These are phyloP conservation scores for Crucihimalaya himalaica DNA, from an alignment of 345 rosid genomes.

Conservation along the genomic window DNA sequence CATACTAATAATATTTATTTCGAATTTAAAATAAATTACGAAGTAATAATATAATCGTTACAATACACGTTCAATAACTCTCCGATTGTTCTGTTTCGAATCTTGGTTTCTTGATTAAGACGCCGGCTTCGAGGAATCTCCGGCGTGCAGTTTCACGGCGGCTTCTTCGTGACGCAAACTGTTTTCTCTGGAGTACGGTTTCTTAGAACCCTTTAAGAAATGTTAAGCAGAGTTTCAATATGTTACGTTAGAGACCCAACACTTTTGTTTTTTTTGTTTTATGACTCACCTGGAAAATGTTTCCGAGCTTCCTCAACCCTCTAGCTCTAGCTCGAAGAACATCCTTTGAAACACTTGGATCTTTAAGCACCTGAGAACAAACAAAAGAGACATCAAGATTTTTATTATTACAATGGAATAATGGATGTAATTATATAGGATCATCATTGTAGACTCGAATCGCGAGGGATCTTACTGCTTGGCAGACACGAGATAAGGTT, in stretches of 20 bases:
- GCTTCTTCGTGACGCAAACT: constrained; percentile 73
- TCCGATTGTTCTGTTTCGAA: neutral
- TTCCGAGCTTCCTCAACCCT: constrained; percentile 83
- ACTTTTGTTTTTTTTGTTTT: constrained; percentile 6
- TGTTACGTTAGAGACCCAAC: neutral
- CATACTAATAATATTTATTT: neutral
- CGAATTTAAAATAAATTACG: neutral
- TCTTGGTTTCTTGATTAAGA: constrained; percentile 13
- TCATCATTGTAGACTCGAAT: neutral
- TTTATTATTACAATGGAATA: neutral
- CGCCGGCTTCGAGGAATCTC: constrained; percentile 35
- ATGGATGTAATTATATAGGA: neutral
- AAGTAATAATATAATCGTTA: neutral
- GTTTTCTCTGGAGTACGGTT: constrained; percentile 70
- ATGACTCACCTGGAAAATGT: constrained; percentile 73
- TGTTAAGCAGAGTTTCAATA: constrained; percentile 2
- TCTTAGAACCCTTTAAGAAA: constrained; percentile 70
- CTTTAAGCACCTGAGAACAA: constrained; percentile 68
- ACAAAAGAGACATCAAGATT: constrained; percentile 2
- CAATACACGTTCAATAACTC: constrained; percentile 9
- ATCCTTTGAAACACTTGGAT: constrained; percentile 75
- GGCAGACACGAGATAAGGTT: constrained; percentile 82
- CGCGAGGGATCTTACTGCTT: constrained; percentile 52
- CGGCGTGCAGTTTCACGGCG: constrained; percentile 28
- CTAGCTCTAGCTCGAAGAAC: constrained; percentile 62